A percentile compares a stretch with the other conserved stretches of the same genome.
phyloP scores from a whole-genome alignment of 78 protist genomes.

The Thecamonas trahens region DNA sequence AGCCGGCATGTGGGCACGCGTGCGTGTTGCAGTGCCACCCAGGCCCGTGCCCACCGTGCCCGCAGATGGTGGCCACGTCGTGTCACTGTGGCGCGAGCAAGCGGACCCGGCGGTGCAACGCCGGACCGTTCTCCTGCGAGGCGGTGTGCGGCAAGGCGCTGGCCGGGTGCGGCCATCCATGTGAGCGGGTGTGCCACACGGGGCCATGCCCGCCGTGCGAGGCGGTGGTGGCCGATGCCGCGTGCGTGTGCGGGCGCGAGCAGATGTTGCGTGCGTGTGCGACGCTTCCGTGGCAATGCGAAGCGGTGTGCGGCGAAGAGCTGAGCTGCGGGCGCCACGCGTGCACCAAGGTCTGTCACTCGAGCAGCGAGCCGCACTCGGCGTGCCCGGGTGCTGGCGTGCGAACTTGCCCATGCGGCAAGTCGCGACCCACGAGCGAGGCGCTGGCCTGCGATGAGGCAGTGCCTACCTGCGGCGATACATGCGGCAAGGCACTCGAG shows the following conservation, averaged over 20 bases:
- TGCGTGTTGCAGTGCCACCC: conserved; percentile 14
- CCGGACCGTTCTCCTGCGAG: not conserved
- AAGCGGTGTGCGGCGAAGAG: too few species aligned
- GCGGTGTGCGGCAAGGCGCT: not conserved
- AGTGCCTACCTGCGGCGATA: not conserved
- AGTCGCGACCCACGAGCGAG: not conserved
- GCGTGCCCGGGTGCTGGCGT: not conserved
- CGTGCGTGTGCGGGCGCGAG: not conserved
- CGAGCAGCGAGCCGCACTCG: too few species aligned
- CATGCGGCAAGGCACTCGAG: not conserved
- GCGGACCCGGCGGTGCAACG: not conserved
- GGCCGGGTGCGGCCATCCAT: not conserved
- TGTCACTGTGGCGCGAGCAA: not conserved
- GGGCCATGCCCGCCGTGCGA: not conserved
- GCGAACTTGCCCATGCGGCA: not conserved
- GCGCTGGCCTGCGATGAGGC: not conserved
- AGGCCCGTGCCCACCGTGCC: conserved; percentile 15
- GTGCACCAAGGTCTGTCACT: not conserved
- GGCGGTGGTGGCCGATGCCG: not conserved
- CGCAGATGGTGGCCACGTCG: not conserved
- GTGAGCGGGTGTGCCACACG: conserved; percentile 2
- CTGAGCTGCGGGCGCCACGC: not conserved
- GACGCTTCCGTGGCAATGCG: too few species aligned
- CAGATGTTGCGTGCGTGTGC: not conserved
- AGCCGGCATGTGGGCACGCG: not conserved